Base-by-base conservation (phyloP, 768 basidiomycete genomes). In the Daedaleopsis nitida region DNA sequence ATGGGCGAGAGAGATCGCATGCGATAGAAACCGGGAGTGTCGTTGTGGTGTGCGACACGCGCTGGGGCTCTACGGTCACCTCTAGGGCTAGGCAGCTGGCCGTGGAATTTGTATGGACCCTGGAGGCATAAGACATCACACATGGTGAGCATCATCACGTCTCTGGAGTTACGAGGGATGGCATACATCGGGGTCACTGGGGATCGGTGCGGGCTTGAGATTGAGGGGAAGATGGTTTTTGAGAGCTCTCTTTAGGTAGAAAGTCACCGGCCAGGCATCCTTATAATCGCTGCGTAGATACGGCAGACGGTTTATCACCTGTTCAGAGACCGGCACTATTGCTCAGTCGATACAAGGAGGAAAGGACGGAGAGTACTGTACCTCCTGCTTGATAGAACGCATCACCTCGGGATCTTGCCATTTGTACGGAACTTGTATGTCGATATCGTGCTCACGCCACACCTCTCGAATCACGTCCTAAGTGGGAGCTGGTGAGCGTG, bases 231-330 rank as follows among this genome's bases (percentile, higher is more conserved):
- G 14, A 21, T 47, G 58, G 11, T 7, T 2, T 21, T 59, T 59
- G 16, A 53, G 34, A 16, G 58, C 51, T 21, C 17, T 17, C 10
- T 24, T 42, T 9, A 59, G 44, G 23, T 59, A 59, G 17, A 21
- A 47, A 5, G 19, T 48, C 5, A 59, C 48, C 13, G 58, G 58
- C 58, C 58, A 59, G 1, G 52, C 58, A 8, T 59, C 45, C 16
- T 48, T 52, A n/a, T 59, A 59, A 10, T 48, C 27, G 1, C 35
- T 21, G 5, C 21, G 16, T 10, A 59, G 52, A 12, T 27, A 27
- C 0, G 58, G 34, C 17, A 37, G 27, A 4, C 47, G 17, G 3
- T 4, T 5, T 4, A 54, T 6, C 5, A 59, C 32, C 58, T 59
- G 51, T 23, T 8, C 17, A 10, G 38, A n/a, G 35, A 32, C 27